Evolutionary conservation across 257 asterid species (phyloP).

Genomic region (Linderniella brevidens): DNA sequence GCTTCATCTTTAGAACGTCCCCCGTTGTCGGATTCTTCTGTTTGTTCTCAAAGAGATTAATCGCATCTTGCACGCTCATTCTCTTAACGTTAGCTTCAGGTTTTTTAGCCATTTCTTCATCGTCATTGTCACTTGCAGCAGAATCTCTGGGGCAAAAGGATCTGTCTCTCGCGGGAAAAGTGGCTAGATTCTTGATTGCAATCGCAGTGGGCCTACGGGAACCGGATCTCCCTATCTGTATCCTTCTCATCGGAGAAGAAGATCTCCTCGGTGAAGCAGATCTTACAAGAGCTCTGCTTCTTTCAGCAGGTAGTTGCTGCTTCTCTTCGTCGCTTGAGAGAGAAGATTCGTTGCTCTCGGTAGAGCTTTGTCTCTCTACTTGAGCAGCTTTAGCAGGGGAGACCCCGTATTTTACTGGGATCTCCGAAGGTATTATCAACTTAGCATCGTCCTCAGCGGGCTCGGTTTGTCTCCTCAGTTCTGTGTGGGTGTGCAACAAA

Average conservation of each 20-base stretch:
- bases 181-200: conserved; percentile 63
- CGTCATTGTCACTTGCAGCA: conserved; percentile 30
- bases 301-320: conserved; percentile 34
- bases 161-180: conserved; percentile 55
- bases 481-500: conserved; percentile 33
- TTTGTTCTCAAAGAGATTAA: conserved; percentile 82
- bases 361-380: conserved; percentile 64
- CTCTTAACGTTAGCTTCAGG: conserved; percentile 38
- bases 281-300: conserved; percentile 68
- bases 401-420: conserved; percentile 48
- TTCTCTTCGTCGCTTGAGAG: conserved; percentile 66
- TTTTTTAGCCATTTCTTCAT: conserved; percentile 43
- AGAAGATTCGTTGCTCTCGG: conserved; percentile 59
- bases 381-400: conserved; percentile 91
- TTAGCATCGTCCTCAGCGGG: conserved; percentile 10
- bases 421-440: conserved; percentile 22
- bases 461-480: conserved; percentile 21
- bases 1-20: conserved; percentile 28
- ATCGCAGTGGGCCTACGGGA: conserved; percentile 86
- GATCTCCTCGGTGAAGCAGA: conserved; percentile 89
- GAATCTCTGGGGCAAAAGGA: conserved; percentile 31
- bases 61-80: conserved; percentile 93
- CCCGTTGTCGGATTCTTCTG: conserved; percentile 55
- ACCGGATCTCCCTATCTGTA: conserved; percentile 89
- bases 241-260: conserved; percentile 96